Evolutionary conservation across 202 grass and related monocot genomes (phyloP), one percentile per base, ranked within the genome.

Genomic region (Sporobolus alterniflorus): DNA sequence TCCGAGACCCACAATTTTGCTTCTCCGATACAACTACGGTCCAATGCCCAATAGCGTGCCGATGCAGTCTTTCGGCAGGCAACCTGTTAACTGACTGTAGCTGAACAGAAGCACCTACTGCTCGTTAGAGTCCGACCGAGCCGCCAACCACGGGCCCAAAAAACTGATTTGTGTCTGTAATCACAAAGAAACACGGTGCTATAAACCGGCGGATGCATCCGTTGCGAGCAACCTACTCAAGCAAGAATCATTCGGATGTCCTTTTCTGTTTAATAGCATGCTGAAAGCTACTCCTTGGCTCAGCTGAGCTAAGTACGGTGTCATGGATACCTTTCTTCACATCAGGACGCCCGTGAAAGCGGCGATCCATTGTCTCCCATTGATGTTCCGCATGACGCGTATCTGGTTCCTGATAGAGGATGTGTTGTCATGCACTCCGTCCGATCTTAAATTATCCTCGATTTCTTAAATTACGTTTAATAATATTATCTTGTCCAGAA

Each of bases 331-430:
- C 13, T 13, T 28, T 10, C 6, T 17, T 22, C n/a, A 25, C 1
- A 18, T 2, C 18, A 12, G 50, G 22, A 33, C 26, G 22, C 41
- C 9, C 6, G 5, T 40, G 71, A 36, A 41, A 52, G 15, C 21
- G 72, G 31, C n/a, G n/a, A n/a, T 11, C 31, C 18, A 1, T 44
- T 20, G 39, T 15, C 22, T 18, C 3, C 71, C 54, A 51, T 64
- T 56, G 28, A 83, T 72, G 76, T 57, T 77, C 55, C 74, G 66
- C 36, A 83, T 77, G 56, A 17, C 34, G 20, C 14, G 1, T 18
- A 20, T 16, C 22, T n/a, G 17, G 18, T 39, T 65, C 50, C 2
- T 36, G 30, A 21, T 72, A 4, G 8, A 39, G 36, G 36, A 39
- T 8, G 36, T 39, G 36, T 8, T 39, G 36, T 8, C 36, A 39